A percentile compares a stretch with the other conserved stretches of the same genome.
Conservation (phyloP, 208 protist species). For the Leishmania guyanensis region DNA sequence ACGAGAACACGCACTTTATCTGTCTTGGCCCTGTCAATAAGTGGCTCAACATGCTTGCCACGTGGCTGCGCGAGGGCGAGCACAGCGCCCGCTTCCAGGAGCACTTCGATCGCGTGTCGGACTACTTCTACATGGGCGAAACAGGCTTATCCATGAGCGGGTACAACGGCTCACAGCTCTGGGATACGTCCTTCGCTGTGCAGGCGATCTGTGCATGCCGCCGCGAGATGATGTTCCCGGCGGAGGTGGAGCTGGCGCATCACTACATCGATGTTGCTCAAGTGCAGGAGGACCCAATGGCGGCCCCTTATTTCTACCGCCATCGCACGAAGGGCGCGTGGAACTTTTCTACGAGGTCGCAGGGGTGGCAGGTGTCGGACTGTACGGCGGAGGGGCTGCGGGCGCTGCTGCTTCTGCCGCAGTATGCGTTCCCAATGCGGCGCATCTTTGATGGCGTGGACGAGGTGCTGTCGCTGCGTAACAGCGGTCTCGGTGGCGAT, state of each 20-base stretch:
- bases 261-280: conserved; percentile 93
- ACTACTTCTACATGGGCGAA: conserved; percentile 96
- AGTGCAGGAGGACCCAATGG: conserved; percentile 91
- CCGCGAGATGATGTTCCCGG: conserved; percentile 59
- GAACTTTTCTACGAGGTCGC: conserved; percentile 96
- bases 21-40: conserved; percentile 97
- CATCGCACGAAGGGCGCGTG: conserved; percentile 96
- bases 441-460: conserved; percentile 92
- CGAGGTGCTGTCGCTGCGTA: conserved; percentile 95
- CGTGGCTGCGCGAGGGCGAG: conserved; percentile 91
- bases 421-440: conserved; percentile 41
- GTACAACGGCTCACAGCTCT: conserved; percentile 98
- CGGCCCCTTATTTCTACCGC: conserved; percentile 88
- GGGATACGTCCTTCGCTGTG: conserved; percentile 97
- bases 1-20: conserved; percentile 96
- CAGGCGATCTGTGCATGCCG: conserved; percentile 92
- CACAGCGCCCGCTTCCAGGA: conserved; percentile 79
- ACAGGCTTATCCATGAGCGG: conserved; percentile 98
- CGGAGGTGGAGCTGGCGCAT: conserved; percentile 85
- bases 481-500: conserved; percentile 66
- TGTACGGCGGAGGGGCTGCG: conserved; percentile 97
- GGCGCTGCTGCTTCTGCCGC: conserved; percentile 72
- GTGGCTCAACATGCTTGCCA: conserved; percentile 95
- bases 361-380: conserved; percentile 97
- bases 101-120: conserved; percentile 90